These are phyloP conservation scores for Cornus kousa DNA, from an alignment of 148 eudicot genomes.

Conservation along the genomic window DNA sequence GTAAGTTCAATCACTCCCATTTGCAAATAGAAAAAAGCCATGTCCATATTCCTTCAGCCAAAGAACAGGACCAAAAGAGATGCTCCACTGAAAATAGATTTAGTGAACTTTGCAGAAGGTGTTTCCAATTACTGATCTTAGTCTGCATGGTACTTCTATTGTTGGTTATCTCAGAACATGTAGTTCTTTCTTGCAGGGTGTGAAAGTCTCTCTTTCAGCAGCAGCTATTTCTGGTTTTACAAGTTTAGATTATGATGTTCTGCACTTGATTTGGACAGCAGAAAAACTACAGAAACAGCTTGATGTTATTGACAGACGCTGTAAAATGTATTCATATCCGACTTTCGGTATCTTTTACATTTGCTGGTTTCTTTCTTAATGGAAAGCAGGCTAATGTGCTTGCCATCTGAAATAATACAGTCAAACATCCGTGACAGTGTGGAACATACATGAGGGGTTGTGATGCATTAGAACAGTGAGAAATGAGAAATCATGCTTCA, in stretches of 20 bases:
- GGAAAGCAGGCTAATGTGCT: neutral
- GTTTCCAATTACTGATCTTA: neutral
- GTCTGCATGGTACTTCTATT: neutral
- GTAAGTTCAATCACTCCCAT: too few relatives aligned
- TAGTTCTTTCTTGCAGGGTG: slow-evolving; percentile 53
- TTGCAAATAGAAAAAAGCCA: too few relatives aligned
- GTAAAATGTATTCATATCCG: slow-evolving; percentile 39
- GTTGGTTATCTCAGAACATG: slow-evolving; percentile 6
- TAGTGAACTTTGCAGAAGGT: neutral
- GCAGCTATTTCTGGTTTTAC: slow-evolving; percentile 44
- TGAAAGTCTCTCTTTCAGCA: slow-evolving; percentile 68
- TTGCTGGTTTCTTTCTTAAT: neutral
- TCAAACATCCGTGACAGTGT: neutral
- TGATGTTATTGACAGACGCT: slow-evolving; percentile 58
- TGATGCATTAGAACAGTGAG: too few relatives aligned
- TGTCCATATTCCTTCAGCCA: too few relatives aligned
- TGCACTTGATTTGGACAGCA: slow-evolving; percentile 72
- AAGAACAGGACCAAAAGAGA: too few relatives aligned
- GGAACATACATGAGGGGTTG: too few relatives aligned
- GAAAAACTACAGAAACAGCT: slow-evolving; percentile 85
- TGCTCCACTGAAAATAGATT: neutral
- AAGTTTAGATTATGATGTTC: slow-evolving; percentile 54
- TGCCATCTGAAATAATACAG: slow-evolving; percentile 4
- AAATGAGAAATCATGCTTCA: neutral
- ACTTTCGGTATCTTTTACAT: slow-evolving; percentile 11